Evolutionary conservation across 768 basidiomycete genomes (phyloP).

Genomic region (Exidia glandulosa): DNA sequence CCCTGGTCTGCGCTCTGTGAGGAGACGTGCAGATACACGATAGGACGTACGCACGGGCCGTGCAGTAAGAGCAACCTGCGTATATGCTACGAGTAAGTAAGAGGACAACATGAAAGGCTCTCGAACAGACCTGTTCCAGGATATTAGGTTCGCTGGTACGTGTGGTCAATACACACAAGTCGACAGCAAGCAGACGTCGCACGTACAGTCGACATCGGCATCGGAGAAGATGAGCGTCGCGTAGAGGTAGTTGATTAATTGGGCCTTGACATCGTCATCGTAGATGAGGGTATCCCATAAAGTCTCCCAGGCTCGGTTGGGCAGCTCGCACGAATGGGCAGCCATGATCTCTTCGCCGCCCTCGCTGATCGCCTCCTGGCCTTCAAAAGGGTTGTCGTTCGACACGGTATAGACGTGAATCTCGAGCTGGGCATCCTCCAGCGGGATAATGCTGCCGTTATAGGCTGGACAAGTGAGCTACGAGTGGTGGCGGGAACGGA

Average conservation of each 20-base stretch:
- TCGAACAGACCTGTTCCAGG: constrained; percentile 71
- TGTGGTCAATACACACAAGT: not conserved
- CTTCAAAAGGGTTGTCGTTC: constrained; percentile 56
- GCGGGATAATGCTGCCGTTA: constrained; percentile 37
- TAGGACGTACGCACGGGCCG: constrained; percentile 43
- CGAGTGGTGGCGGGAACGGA: not conserved
- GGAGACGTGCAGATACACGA: not conserved
- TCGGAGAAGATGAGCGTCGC: constrained; percentile 90
- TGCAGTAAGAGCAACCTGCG: constrained; percentile 73
- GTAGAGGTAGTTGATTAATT: constrained; percentile 87
- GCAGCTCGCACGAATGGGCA: constrained; percentile 82
- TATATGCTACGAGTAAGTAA: not conserved
- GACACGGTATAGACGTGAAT: constrained; percentile 85
- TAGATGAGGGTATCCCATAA: constrained; percentile 92
- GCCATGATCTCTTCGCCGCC: constrained; percentile 72
- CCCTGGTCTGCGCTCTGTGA: constrained; percentile 41
- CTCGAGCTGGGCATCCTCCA: constrained; percentile 53
- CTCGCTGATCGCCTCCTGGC: constrained; percentile 45
- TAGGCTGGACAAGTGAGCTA: constrained; percentile 36
- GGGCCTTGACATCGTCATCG: constrained; percentile 70
- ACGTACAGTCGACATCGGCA: constrained; percentile 71
- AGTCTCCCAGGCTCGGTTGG: constrained; percentile 74
- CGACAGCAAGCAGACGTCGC: not conserved
- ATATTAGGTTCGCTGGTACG: constrained; percentile 57
- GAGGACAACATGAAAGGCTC: not conserved